phyloP scores from a whole-genome alignment of 768 basidiomycete genomes.

The Trametes punicea region DNA sequence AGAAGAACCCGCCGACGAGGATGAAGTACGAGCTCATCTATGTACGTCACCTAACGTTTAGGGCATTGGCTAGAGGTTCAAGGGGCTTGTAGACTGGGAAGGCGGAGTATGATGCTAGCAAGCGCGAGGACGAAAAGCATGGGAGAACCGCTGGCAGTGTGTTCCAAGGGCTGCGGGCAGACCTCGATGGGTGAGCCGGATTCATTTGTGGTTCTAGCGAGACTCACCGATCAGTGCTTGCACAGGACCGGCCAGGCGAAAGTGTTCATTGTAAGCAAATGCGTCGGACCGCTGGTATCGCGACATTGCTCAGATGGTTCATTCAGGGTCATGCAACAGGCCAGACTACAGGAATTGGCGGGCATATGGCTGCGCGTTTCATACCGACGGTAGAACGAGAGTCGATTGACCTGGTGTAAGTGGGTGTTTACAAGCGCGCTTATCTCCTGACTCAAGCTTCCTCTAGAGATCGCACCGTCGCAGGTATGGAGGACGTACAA shows the following conservation, averaged over 20 bases:
- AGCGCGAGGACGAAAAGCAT: slow-evolving; percentile 61
- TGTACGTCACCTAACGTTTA: slow-evolving; percentile 38
- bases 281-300: background rate
- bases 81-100: slow-evolving; percentile 62
- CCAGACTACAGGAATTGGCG: slow-evolving; percentile 83
- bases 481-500: slow-evolving; percentile 43
- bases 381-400: slow-evolving; percentile 97
- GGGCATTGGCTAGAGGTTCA: background rate
- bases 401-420: slow-evolving; percentile 83
- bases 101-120: slow-evolving; percentile 73
- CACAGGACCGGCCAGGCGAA: slow-evolving; percentile 62
- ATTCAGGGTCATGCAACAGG: slow-evolving; percentile 81
- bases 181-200: slow-evolving; percentile 72
- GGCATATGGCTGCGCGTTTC: slow-evolving; percentile 75
- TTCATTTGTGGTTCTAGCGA: background rate
- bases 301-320: background rate
- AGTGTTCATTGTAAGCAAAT: slow-evolving; percentile 79
- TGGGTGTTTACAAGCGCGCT: background rate
- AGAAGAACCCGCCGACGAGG: slow-evolving; percentile 83
- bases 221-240: background rate
- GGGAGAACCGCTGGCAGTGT: slow-evolving; percentile 68
- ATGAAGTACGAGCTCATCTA: slow-evolving; percentile 85
- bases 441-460: background rate
- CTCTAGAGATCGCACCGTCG: slow-evolving; percentile 74
- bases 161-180: slow-evolving; percentile 83